phyloP scores from a whole-genome alignment of 2,329 filamentous ascomycete species.

The Stagonosporopsis cucurbitacearum region DNA sequence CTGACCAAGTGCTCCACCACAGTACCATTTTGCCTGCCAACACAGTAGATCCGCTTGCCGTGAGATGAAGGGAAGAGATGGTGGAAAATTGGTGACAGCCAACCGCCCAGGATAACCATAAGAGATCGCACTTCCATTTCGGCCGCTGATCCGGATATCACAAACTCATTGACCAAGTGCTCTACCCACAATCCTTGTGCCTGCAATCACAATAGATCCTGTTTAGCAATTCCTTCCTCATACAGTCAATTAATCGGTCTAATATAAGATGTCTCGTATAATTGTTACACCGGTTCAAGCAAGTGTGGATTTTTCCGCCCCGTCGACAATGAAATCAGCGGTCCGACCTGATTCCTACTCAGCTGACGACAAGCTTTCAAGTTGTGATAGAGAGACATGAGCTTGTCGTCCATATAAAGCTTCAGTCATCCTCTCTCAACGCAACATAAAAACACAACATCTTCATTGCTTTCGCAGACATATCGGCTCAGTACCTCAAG shows the following conservation, averaged over 20 bases:
- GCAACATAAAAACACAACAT: constrained; percentile 1
- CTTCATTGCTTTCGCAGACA: constrained; percentile 3
- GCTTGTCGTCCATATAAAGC: constrained; percentile 6
- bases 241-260: constrained; percentile 5
- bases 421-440: constrained; percentile 1
- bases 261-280: constrained; percentile 4
- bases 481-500: constrained; percentile 2
- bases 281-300: constrained; percentile 5
- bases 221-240: constrained; percentile 6
- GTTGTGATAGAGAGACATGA: constrained; percentile 5
- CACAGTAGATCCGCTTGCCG: background rate
- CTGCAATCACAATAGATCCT: background rate
- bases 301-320: background rate
- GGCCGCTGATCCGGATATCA: constrained; percentile 4
- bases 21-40: background rate
- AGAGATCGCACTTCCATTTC: background rate
- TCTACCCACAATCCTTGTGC: constrained; percentile 5
- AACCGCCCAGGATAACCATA: background rate
- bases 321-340: constrained; percentile 5
- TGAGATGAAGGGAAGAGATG: background rate
- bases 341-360: constrained; percentile 1
- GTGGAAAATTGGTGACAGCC: background rate
- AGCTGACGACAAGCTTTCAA: constrained; percentile 6
- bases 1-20: constrained; percentile 4
- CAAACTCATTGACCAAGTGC: constrained; percentile 9